Base-by-base conservation (phyloP, 257 asterid genomes). In the Gentiana straminea region DNA sequence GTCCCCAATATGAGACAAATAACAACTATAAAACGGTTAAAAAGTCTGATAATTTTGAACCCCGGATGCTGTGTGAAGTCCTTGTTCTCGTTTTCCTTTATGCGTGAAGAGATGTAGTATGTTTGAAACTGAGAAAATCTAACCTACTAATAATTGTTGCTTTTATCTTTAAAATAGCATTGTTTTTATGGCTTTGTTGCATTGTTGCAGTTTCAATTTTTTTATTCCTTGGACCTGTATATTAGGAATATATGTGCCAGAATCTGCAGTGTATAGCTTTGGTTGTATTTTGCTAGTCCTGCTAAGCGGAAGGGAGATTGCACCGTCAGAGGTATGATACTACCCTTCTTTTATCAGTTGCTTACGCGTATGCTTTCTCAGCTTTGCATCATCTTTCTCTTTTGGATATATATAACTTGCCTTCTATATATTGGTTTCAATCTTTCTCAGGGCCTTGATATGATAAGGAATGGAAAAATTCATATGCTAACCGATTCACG, bases 241-340 rank as follows among this genome's bases (percentile, higher is more conserved):
- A n/a, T 69, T 35, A 36, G 57, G 13, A 59, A 39, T 44, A 35
- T 69, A 64, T 49, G 80, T 84, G 58, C 85, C 89, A 3, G 94
- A 86, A 65, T 84, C 94, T 68, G 94, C 81, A 61, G 78, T 75
- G 66, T 84, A 84, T 77, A 84, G 96, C 80, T 86, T 86, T 55
- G 96, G 96, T 32, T 81, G 91, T 43, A 91, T 86, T 66, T 67
- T 86, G 79, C 96, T 86, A 37, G 96, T 81, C 70, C 94, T 86
- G 57, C 86, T 86, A 73, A 84, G 94, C 68, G 94, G 94, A 58
- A 86, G 84, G 68, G 94, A 86, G 60, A 86, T 86, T 67, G 92
- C 96, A 11, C 96, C 96, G 62, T 84, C 94, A 64, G 94, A 84
- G 61, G 92, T 86, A 76, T 75, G 85, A 5, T 41, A 4, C 7